Conservation (phyloP, 208 protist species). For the Phytomonas francai region DNA sequence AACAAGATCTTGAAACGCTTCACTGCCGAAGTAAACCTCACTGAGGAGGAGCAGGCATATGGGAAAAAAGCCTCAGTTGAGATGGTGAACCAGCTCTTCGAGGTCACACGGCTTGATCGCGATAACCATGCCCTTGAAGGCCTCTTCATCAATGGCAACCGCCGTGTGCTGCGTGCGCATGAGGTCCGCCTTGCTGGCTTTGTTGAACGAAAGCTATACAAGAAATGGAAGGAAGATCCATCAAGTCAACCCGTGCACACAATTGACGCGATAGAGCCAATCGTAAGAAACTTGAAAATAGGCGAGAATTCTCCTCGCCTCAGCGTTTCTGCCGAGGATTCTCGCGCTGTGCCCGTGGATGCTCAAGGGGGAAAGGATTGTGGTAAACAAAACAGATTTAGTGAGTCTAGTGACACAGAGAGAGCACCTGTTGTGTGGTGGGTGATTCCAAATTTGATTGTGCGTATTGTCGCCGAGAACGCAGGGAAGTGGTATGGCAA, state of each 20-base stretch:
- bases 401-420: background rate
- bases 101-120: conserved; percentile 58
- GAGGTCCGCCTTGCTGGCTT: conserved; percentile 72
- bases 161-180: conserved; percentile 31
- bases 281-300: background rate
- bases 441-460: conserved; percentile 60
- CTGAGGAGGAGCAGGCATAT: conserved; percentile 44
- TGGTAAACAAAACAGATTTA: background rate
- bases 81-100: conserved; percentile 46
- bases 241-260: conserved; percentile 41
- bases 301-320: background rate
- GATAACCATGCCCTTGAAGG: conserved; percentile 38
- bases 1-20: conserved; percentile 23
- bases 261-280: conserved; percentile 2
- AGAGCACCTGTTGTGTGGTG: conserved; percentile 35
- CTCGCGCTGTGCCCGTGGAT: background rate
- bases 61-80: conserved; percentile 34
- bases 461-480: conserved; percentile 53
- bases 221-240: conserved; percentile 61
- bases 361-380: background rate
- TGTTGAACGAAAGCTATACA: conserved; percentile 51
- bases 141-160: conserved; percentile 56
- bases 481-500: conserved; percentile 51
- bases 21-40: conserved; percentile 27
- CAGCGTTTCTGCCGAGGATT: background rate